Evolutionary conservation across 1,139 yeast genomes (phyloP), one percentile per base, ranked within the genome.

Genomic region (Chernovozyma sophiae-reginae): DNA sequence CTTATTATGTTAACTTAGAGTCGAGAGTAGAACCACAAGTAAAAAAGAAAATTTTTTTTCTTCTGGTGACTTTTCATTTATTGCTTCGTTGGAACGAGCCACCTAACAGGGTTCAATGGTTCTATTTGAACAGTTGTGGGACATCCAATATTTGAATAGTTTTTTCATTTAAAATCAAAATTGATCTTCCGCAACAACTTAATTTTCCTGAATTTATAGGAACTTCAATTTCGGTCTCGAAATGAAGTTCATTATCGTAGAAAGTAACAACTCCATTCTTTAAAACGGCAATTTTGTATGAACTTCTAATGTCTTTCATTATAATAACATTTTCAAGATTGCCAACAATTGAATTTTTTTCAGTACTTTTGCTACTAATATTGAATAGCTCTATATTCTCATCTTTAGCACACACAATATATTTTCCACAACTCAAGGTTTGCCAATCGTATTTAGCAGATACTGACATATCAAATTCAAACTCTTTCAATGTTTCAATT

Each of bases 361-460:
- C 25, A n/a, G 25, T 26, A 4, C 15, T 33, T 20, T 33, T 15
- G 16, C 6, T n/a, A 7, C 14, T 18, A 11, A 34, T 17, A 23
- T 30, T 31, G 37, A 14, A 34, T 15, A 31, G 15, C 12, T 34
- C 30, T n/a, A 34, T 31, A 19, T 16, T 6, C 29, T 26, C 11
- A 16, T 26, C 18, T 11, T 26, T 26, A 6, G 10, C 18, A 16
- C 18, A 26, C 8, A 16, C 12, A 26, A 26, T 26, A 26, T 28
- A 28, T 13, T 28, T 12, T 12, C 31, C 31, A 15, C 31, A 12
- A 28, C 13, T 13, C 6, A 28, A 15, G 7, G 15, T 8, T 19
- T 15, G 19, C 19, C 17, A 28, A 13, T 28, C 31, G 19, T 28
- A 13, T 19, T 28, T 15, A 10, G 15, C 7, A 6, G 17, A 11